Evolutionary conservation across 2,329 filamentous ascomycete species (phyloP), one percentile per base, ranked within the genome.

Genomic region (Cordyceps sp.): DNA sequence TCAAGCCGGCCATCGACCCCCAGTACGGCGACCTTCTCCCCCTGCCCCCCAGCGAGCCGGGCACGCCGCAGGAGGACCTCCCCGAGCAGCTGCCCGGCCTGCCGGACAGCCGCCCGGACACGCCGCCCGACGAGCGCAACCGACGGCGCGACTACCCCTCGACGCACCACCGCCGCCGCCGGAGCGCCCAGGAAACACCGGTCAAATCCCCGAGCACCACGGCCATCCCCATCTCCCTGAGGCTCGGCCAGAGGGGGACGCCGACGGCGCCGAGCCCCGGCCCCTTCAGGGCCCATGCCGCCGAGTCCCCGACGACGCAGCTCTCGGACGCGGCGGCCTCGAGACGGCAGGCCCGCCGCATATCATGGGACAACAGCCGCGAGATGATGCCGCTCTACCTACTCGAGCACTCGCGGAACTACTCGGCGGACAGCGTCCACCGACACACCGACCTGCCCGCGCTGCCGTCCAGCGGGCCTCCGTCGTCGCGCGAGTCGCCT

Each of bases 371-470:
- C 28, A 69, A 56, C 39, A 66, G 64, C 14, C 69, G 69, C 33
- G 83, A 90, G 47, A 77, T 86, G 45, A 76, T 80, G 42, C 86
- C 86, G 0, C 58, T 94, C 8, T 88, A 81, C 53, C 73, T 93
- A 16, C 71, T 93, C 6, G 81, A 92, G 50, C 73, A 59, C 39
- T 59, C 58, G 4, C 57, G 61, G 8, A 55, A 59, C 26, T 52
- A 52, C 27, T 45, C 53, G 6, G 42, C 44, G 4, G 48, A 52
- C 19, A 42, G 47, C 16, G 40, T 51, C 18, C 47, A 62, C 2
- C 37, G 35, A n/a, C 33, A 40, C 10, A 36, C 37, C 26, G 45
- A 57, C 4, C 50, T 73, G 2, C 68, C 71, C 6, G 64, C 62
- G 19, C 53, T 74, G 12, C 59, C 58, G 6, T 64, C 53, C 3